These are phyloP conservation scores for Drechslerella dactyloides DNA, from an alignment of 2,329 filamentous ascomycete genomes.

Conservation along the genomic window DNA sequence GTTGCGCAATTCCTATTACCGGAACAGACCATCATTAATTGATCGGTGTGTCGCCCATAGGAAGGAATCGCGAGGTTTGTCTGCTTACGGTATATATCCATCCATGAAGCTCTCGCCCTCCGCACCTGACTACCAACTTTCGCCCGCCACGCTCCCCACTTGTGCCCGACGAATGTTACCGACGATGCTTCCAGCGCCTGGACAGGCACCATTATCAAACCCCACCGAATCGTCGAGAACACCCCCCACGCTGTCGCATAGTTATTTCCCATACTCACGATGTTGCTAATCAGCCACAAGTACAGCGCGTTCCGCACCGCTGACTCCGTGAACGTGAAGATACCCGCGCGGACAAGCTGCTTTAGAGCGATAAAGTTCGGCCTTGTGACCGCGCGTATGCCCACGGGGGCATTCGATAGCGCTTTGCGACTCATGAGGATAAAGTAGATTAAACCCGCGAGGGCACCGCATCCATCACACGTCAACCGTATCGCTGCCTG, in stretches of 20 bases:
- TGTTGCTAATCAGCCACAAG: constrained; percentile 71
- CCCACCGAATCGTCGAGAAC: constrained; percentile 77
- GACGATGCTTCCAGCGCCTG: constrained; percentile 71
- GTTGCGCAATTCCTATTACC: constrained; percentile 60
- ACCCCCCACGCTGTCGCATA: constrained; percentile 77
- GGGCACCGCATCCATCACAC: constrained; percentile 66
- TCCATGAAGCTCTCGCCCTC: constrained; percentile 56
- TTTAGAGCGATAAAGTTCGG: constrained; percentile 61
- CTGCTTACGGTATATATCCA: constrained; percentile 56
- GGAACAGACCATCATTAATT: constrained; percentile 25
- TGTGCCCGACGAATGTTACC: constrained; percentile 70
- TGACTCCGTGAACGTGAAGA: constrained; percentile 69
- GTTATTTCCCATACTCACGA: constrained; percentile 68
- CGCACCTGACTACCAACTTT: constrained; percentile 55
- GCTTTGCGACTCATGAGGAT: constrained; percentile 57
- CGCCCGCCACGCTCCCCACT: constrained; percentile 66
- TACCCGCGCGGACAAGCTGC: constrained; percentile 65
- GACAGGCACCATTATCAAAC: constrained; percentile 75
- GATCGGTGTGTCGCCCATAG: neutral
- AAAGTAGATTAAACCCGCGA: constrained; percentile 68
- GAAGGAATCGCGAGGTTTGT: constrained; percentile 14
- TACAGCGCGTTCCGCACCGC: constrained; percentile 73
- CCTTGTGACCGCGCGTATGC: constrained; percentile 46
- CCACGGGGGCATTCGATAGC: constrained; percentile 19
- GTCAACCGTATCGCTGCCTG: constrained; percentile 70